phyloP scores from a whole-genome alignment of 169 alveolate genomes.

The Theileria annulata region DNA sequence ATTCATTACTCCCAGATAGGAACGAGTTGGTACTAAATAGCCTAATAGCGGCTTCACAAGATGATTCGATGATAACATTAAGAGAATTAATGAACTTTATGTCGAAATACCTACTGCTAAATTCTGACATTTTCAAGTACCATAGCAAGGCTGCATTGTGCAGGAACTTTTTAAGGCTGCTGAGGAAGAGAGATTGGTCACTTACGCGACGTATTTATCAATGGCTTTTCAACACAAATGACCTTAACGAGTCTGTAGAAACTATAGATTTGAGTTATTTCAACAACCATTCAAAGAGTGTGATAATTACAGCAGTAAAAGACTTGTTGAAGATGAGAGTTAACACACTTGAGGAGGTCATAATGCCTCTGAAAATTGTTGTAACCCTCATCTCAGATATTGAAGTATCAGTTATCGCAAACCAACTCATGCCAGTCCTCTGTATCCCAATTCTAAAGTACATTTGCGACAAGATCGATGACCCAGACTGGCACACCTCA shows the following conservation, averaged over 20 bases:
- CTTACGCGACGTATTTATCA: constrained; percentile 62
- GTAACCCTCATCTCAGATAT: constrained; percentile 57
- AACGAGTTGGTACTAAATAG: constrained; percentile 75
- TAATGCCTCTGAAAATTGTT: constrained; percentile 59
- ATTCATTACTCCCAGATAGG: constrained; percentile 75
- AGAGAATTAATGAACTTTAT: constrained; percentile 77
- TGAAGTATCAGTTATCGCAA: constrained; percentile 49
- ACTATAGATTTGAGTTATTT: constrained; percentile 50
- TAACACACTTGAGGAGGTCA: constrained; percentile 42
- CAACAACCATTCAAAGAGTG: constrained; percentile 56
- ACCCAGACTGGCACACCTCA: constrained; percentile 57
- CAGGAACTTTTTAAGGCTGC: constrained; percentile 42
- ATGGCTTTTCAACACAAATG: constrained; percentile 64
- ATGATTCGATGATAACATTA: constrained; percentile 72
- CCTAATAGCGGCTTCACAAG: constrained; percentile 77
- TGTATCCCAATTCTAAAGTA: constrained; percentile 61
- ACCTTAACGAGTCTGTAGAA: constrained; percentile 46
- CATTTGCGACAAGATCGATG: constrained; percentile 51
- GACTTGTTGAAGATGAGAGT: constrained; percentile 40
- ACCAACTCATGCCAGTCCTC: constrained; percentile 62
- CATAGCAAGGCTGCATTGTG: constrained; percentile 46
- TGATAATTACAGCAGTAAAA: constrained; percentile 49
- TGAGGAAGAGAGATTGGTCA: constrained; percentile 65
- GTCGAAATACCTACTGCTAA: constrained; percentile 77
- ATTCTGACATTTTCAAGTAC: constrained; percentile 33